Conservation (phyloP, 2,329 filamentous ascomycete species). For the Verticillium nubilum region DNA sequence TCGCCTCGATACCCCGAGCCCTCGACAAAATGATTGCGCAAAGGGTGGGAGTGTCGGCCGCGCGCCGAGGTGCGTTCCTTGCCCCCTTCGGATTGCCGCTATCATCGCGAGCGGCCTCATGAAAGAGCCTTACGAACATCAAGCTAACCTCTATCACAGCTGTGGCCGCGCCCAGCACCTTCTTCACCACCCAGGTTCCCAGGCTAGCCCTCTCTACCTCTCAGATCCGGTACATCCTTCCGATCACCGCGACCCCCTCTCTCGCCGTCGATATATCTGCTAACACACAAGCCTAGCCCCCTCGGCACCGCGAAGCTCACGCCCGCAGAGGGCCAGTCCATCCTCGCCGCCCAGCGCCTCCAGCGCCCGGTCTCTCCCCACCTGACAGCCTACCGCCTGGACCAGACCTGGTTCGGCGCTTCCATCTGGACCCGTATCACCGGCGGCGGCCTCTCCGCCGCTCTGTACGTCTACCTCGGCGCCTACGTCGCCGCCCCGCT, state of each 20-base stretch:
- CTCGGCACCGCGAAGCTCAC: slow-evolving; percentile 55
- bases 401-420: slow-evolving; percentile 78
- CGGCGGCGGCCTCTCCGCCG: slow-evolving; percentile 65
- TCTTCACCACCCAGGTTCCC: slow-evolving; percentile 43
- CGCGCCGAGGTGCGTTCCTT: slow-evolving; percentile 48
- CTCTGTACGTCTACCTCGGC: slow-evolving; percentile 73
- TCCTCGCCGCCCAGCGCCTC: slow-evolving; percentile 78
- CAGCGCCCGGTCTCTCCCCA: slow-evolving; percentile 80
- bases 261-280: neutral
- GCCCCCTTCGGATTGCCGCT: neutral
- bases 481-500: slow-evolving; percentile 78
- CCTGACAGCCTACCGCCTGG: slow-evolving; percentile 76
- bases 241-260: neutral
- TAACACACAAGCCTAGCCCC: slow-evolving; percentile 29
- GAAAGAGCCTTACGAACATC: neutral
- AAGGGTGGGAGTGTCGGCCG: slow-evolving; percentile 51
- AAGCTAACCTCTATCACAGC: slow-evolving; percentile 12
- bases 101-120: neutral
- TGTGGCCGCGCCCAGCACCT: slow-evolving; percentile 33
- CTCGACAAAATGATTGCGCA: slow-evolving; percentile 47
- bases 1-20: neutral
- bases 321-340: slow-evolving; percentile 45
- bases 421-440: slow-evolving; percentile 76
- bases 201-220: slow-evolving; percentile 35
- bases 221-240: slow-evolving; percentile 39